Evolutionary conservation across 176 grass and related monocot genomes (phyloP).

Genomic region (Avena sativa): DNA sequence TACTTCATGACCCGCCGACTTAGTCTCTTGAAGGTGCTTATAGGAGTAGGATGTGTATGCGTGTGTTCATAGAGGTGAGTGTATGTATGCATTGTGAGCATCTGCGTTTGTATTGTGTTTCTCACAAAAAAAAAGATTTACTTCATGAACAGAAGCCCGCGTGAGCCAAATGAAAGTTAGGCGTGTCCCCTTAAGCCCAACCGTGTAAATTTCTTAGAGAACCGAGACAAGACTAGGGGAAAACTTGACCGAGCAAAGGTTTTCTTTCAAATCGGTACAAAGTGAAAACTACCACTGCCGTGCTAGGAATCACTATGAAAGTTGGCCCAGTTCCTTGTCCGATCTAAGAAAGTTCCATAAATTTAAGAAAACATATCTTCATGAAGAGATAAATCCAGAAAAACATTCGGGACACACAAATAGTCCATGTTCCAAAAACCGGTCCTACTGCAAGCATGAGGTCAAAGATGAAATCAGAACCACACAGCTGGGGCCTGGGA

Average conservation of each 20-base stretch:
- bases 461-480: constrained; percentile 50
- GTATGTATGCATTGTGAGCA: too few relatives aligned
- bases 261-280: background rate
- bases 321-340: background rate
- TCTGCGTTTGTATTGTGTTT: too few relatives aligned
- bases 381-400: constrained; percentile 13
- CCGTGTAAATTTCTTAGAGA: constrained; percentile 21
- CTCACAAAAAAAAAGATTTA: too few relatives aligned
- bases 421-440: constrained; percentile 34
- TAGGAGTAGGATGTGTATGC: too few relatives aligned
- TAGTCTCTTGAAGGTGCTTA: too few relatives aligned
- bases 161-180: too few relatives aligned
- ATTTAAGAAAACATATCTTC: constrained; percentile 28
- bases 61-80: too few relatives aligned
- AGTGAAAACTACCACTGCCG: constrained; percentile 35
- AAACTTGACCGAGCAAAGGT: background rate
- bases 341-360: constrained; percentile 18
- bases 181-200: too few relatives aligned
- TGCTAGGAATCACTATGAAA: constrained; percentile 17
- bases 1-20: too few relatives aligned
- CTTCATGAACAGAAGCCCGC: too few relatives aligned
- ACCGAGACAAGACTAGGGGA: constrained; percentile 27
- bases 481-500: constrained; percentile 28
- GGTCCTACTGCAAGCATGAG: constrained; percentile 30
- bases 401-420: background rate